phyloP scores from a whole-genome alignment of 2,329 filamentous ascomycete species.

The Calonectria pseudoreteaudii region DNA sequence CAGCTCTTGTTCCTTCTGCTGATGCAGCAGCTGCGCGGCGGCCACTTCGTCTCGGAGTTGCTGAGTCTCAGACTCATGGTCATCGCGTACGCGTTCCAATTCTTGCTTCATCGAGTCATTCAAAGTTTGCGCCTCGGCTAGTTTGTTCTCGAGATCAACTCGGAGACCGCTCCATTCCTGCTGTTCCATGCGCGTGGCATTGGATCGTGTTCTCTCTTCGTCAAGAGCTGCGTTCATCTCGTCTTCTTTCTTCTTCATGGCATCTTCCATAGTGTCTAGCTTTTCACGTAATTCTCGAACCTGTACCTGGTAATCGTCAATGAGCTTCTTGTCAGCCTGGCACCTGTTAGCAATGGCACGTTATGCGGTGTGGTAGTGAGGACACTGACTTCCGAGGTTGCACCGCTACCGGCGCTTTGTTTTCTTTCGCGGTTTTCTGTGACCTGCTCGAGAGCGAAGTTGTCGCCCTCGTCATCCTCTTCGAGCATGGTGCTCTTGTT shows the following conservation, averaged over 20 bases:
- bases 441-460: conserved; percentile 62
- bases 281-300: conserved; percentile 80
- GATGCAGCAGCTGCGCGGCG: conserved; percentile 52
- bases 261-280: conserved; percentile 76
- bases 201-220: conserved; percentile 65
- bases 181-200: conserved; percentile 70
- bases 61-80: conserved; percentile 73
- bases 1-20: not conserved
- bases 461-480: conserved; percentile 82
- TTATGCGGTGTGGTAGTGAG: not conserved
- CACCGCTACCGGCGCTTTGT: conserved; percentile 44
- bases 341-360: conserved; percentile 28
- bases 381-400: conserved; percentile 54
- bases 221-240: conserved; percentile 68
- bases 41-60: conserved; percentile 74
- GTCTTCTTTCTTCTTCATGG: conserved; percentile 77
- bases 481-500: conserved; percentile 99
- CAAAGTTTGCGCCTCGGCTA: conserved; percentile 79
- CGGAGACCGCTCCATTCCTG: conserved; percentile 78
- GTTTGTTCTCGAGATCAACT: conserved; percentile 76
- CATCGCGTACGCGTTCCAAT: conserved; percentile 77
- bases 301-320: conserved; percentile 85
- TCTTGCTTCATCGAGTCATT: conserved; percentile 85
- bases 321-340: conserved; percentile 75
- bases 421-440: conserved; percentile 46